These are phyloP conservation scores for Phytophthora hibernalis DNA, from an alignment of 352 stramenopile genomes.

Conservation along the genomic window DNA sequence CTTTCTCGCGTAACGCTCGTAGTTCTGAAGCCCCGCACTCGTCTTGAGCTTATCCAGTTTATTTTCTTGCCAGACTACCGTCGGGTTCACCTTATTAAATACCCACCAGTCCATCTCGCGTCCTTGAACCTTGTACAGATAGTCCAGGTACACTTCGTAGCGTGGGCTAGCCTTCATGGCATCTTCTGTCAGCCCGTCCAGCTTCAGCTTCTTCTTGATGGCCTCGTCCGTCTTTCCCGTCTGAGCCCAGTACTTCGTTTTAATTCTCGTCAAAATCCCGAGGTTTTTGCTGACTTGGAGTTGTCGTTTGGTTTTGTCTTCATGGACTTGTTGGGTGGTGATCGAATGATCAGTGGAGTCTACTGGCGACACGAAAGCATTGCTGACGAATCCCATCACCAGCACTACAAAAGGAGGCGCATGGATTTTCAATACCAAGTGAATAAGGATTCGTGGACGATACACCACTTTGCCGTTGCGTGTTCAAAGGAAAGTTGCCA, in stretches of 20 bases:
- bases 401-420: too few species aligned
- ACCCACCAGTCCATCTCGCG: background rate
- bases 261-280: background rate
- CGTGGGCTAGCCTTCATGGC: background rate
- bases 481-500: too few species aligned
- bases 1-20: background rate
- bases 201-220: background rate
- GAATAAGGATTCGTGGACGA: too few species aligned
- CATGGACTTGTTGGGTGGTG: too few species aligned
- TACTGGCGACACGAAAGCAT: too few species aligned
- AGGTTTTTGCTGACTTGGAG: background rate
- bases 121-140: background rate
- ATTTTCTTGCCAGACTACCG: background rate
- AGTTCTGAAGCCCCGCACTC: background rate
- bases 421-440: too few species aligned
- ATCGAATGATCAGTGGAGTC: too few species aligned
- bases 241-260: background rate
- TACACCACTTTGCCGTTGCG: too few species aligned
- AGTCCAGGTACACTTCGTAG: background rate
- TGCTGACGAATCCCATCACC: too few species aligned
- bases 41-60: too few species aligned
- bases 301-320: background rate
- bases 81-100: background rate
- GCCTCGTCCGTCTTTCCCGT: background rate
- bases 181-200: background rate